Base-by-base conservation (phyloP, 2,329 filamentous ascomycete genomes). In the Tolypocladium tropicale region DNA sequence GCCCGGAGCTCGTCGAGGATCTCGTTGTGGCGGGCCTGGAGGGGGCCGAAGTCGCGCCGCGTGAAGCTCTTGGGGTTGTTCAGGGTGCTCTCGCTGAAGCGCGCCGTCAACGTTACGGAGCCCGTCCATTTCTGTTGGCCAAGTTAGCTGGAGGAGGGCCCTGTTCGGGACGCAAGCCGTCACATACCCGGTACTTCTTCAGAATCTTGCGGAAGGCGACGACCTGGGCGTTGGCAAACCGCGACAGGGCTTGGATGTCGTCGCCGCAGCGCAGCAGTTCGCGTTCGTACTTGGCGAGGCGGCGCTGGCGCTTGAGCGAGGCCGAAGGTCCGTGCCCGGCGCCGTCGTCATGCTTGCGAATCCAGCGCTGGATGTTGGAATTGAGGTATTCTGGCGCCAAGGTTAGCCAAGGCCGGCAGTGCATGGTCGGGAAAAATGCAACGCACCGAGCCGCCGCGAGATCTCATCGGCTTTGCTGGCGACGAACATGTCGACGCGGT, bases 391-490 rank as follows among this genome's bases (percentile, higher is more conserved):
- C 79, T 81, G 56, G 30, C 55, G 18, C 50, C 14, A 53, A 23
- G 33, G 60, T 68, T 58, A 71, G 67, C 52, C n/a, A n/a, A n/a
- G n/a, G n/a, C n/a, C n/a, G n/a, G n/a, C n/a, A n/a, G n/a, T n/a
- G n/a, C n/a, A n/a, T n/a, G n/a, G n/a, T n/a, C n/a, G n/a, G n/a
- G n/a, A n/a, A n/a, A n/a, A n/a, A n/a, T 28, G 32, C 21, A 23
- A 52, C 81, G 57, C 77, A 88, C 85, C 78, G 53, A 93, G 70
- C 49, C 89, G 79, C 18, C 88, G 77, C 36, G 82, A 77, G 56
- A 94, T 86, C 71, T 94, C 90, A 57, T 89, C 86, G 55, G 85
- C 82, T 71, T 94, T 95, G 75, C 87, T 91, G 60, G 77, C 79
- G 32, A 93, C 84, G 68, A 95, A 94, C 32, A 93, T 78, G 59